phyloP scores from a whole-genome alignment of 495 filamentous ascomycete species.

The Tuber calosporum region DNA sequence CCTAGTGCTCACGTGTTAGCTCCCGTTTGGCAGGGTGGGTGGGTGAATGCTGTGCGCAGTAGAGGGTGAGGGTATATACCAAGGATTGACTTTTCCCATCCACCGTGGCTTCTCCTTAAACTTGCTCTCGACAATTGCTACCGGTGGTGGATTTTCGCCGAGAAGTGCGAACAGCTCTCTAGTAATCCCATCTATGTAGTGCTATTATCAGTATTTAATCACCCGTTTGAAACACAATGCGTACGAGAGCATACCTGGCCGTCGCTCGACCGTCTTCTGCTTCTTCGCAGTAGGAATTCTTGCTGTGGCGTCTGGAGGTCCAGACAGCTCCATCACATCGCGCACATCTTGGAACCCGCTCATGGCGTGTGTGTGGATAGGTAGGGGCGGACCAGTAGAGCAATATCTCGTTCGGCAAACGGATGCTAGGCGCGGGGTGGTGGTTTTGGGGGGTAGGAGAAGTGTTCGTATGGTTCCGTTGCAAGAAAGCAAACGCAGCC shows the following conservation, averaged over 20 bases:
- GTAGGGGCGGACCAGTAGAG: not conserved
- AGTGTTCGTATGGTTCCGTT: not conserved
- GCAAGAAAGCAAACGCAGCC: not conserved
- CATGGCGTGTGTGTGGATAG: constrained; percentile 20
- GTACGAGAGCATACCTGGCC: constrained; percentile 56
- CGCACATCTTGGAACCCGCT: constrained; percentile 67
- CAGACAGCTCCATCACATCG: constrained; percentile 79
- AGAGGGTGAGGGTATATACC: constrained; percentile 43
- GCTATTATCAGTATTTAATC: constrained; percentile 46
- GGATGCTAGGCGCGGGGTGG: not conserved
- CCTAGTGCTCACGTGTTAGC: constrained; percentile 41
- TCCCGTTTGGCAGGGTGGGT: not conserved
- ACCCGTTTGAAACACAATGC: constrained; percentile 47
- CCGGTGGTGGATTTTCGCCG: constrained; percentile 61
- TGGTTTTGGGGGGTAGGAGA: not conserved
- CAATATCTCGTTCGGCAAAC: not conserved
- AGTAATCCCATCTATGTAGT: constrained; percentile 63
- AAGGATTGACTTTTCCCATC: constrained; percentile 53
- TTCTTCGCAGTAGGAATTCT: constrained; percentile 63
- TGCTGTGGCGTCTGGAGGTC: constrained; percentile 51
- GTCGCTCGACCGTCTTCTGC: constrained; percentile 61
- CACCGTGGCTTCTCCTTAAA: constrained; percentile 59
- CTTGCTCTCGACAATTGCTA: constrained; percentile 59
- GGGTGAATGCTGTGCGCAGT: constrained; percentile 3
- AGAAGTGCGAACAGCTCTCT: constrained; percentile 60